Percentiles rank a stretch among this genome's conserved stretches.
Conservation (phyloP, 2,329 filamentous ascomycete genomes). For the Aspergillus fumigatus region DNA sequence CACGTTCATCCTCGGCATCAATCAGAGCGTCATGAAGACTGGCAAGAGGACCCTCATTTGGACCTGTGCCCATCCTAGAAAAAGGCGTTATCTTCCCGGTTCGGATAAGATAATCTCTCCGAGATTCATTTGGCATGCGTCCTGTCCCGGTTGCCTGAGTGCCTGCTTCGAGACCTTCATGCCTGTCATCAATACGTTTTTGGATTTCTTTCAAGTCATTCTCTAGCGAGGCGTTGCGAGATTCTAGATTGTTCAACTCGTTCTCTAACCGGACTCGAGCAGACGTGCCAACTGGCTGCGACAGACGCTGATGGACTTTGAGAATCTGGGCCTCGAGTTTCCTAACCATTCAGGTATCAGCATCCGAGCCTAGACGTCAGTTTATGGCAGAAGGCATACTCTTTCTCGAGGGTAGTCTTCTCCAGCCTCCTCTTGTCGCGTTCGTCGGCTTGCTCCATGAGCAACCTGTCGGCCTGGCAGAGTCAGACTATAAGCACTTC, state of each 20-base stretch:
- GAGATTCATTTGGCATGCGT: slow-evolving; percentile 71
- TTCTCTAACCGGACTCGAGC: slow-evolving; percentile 42
- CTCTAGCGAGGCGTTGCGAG: slow-evolving; percentile 60
- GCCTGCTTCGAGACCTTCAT: slow-evolving; percentile 50
- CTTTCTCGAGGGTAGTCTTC: slow-evolving; percentile 49
- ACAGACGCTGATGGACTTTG: slow-evolving; percentile 53
- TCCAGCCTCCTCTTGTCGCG: slow-evolving; percentile 60
- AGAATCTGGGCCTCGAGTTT: slow-evolving; percentile 64
- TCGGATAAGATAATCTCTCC: slow-evolving; percentile 84
- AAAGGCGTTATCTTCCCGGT: slow-evolving; percentile 98
- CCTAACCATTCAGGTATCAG: slow-evolving; percentile 21
- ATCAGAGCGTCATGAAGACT: slow-evolving; percentile 72
- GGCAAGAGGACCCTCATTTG: slow-evolving; percentile 56
- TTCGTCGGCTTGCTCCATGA: slow-evolving; percentile 59
- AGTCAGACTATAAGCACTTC: neutral
- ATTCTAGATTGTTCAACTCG: slow-evolving; percentile 62
- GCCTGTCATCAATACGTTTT: slow-evolving; percentile 71
- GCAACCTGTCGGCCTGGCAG: slow-evolving; percentile 52
- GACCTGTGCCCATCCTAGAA: slow-evolving; percentile 66
- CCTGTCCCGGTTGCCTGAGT: slow-evolving; percentile 42
- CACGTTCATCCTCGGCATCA: slow-evolving; percentile 71
- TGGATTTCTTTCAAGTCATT: slow-evolving; percentile 77
- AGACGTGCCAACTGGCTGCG: slow-evolving; percentile 51
- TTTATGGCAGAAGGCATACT: slow-evolving; percentile 23
- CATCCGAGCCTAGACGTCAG: neutral